Base-by-base conservation (phyloP, 2,329 filamentous ascomycete genomes). In the Diplocarpon mali region DNA sequence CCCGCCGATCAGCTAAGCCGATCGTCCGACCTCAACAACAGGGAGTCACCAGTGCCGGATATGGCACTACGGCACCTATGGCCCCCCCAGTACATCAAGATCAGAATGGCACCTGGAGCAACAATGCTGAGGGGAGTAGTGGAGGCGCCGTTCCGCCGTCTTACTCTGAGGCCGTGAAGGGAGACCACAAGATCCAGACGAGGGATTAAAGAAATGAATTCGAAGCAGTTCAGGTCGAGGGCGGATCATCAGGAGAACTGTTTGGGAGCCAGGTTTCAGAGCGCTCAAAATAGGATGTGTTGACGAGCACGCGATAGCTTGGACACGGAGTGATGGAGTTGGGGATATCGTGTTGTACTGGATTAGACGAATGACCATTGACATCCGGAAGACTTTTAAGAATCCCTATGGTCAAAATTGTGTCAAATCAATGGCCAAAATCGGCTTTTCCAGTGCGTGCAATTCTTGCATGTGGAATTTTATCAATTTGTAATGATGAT, bases 131-230 rank as follows among this genome's bases (percentile, higher is more conserved):
- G 38, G 61, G 55, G 16, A 50, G 45, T 34, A 60, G 66, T 60
- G 66, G 64, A 53, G 60, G 69, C 39, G 67, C 67, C 11, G 71
- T 76, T 28, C 89, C 90, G 35, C 90, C 92, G 3, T 86, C 83
- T 12, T 96, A 96, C 64, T 83, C 85, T 13, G 86, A 95, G 66
- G 90, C 87, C 38, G 82, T 95, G 47, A 82, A 81, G 58, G 88
- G 86, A 1, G 90, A 96, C 61, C 69, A 95, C 66, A 96, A 96
- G 75, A 72, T 95, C 40, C 92, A 96, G 72, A 52, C 55, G 6
- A 52, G 42, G 31, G 57, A 60, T 48, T 61, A 58, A 24, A 29
- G 14, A 11, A 11, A 5, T 32, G n/a, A 3, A 15, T 13, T 39
- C 6, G 10, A 15, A 32, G 14, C 8, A 15, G 13, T n/a, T 44